Conservation (phyloP, 2,329 filamentous ascomycete species). For the Chrysosporium keratinophilum region DNA sequence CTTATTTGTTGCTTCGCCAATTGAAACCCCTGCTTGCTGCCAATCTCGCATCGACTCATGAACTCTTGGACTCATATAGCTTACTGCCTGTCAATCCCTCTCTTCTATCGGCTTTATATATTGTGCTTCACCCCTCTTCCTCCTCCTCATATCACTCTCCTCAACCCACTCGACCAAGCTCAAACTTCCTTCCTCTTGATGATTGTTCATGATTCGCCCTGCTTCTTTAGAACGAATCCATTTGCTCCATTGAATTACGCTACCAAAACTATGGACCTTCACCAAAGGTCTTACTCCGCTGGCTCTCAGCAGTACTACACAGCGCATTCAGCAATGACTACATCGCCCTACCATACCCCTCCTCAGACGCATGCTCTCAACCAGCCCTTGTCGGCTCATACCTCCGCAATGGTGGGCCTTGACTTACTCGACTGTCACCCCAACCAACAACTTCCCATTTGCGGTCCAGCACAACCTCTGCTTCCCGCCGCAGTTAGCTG, state of each 20-base stretch:
- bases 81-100: neutral
- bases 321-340: conserved; percentile 11
- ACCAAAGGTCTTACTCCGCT: conserved; percentile 19
- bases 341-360: conserved; percentile 21
- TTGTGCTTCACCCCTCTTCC: neutral
- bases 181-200: neutral
- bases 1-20: conserved; percentile 7
- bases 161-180: neutral
- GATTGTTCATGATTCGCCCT: neutral
- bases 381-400: conserved; percentile 13
- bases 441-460: conserved; percentile 15
- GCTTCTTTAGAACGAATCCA: neutral
- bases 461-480: conserved; percentile 17
- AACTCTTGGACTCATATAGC: conserved; percentile 1
- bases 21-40: neutral
- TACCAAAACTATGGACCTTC: conserved; percentile 20
- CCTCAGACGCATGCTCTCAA: conserved; percentile 14
- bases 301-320: conserved; percentile 16
- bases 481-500: conserved; percentile 19
- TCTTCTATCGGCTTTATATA: neutral
- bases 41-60: neutral
- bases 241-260: neutral
- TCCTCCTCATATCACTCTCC: neutral
- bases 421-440: neutral
- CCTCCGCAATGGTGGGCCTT: conserved; percentile 13